Base-by-base conservation (phyloP, 2,329 filamentous ascomycete genomes). In the Pseudocercospora cruenta region DNA sequence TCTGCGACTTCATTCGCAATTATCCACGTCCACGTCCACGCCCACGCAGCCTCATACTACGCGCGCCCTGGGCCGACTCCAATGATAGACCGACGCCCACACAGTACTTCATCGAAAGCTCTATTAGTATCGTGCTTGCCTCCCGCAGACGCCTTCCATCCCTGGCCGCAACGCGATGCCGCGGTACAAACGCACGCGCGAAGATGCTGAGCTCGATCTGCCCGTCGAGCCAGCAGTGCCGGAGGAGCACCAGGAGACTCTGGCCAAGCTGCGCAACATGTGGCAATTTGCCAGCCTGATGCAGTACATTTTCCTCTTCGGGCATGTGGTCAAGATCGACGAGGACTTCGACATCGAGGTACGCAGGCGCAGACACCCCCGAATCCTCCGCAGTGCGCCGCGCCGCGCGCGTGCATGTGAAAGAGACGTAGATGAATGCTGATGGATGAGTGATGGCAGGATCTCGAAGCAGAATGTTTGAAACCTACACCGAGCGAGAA, bases 271-370 rank as follows among this genome's bases (percentile, higher is more conserved):
- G 71, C 88, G 94, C 69, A 95, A 92, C 77, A 93, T 92, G 85
- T 98, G 94, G 94, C 91, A 97, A 79, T 97, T 98, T 80, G 92
- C 94, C 67, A 94, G 93, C 75, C 82, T 98, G 7, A 93, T 91
- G 81, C 94, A 99, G 80, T 99, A 93, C 86, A 92, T 98, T 67
- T 91, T 90, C 78, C 87, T 94, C 47, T 99, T 99, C 79, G 94
- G 94, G 68, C 89, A 91, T 74, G 89, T 89, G 51, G 89, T 96
- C 78, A 97, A 96, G 82, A 91, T 98, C 71, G 90, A 95, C 73
- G 91, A 96, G 69, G 89, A 91, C 75, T 85, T 97, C 69, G 93
- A 94, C 75, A 91, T 97, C 70, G 94, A 98, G 82, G 95, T 97
- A 87, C 74, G 82, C 58, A 59, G 36, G 36, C 36, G 36, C 36